Conservation (phyloP, 2,329 filamentous ascomycete genomes). For the Calonectria pauciramosa region DNA sequence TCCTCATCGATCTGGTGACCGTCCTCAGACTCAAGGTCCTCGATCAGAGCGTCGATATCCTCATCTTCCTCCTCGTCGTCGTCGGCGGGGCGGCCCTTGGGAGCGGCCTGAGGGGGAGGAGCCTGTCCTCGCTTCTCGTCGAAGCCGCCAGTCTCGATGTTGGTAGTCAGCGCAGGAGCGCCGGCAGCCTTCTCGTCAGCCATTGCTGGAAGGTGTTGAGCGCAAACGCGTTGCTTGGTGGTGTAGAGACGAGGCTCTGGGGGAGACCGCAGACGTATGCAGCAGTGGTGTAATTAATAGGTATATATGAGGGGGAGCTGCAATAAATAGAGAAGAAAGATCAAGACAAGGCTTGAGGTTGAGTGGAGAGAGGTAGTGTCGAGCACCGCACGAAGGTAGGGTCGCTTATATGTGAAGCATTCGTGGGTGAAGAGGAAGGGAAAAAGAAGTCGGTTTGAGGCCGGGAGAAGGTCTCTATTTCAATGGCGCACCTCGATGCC, state of each 20-base stretch:
- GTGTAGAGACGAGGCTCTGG: conserved; percentile 36
- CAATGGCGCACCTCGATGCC: conserved; percentile 47
- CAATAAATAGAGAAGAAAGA: conserved; percentile 41
- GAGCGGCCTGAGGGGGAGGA: conserved; percentile 49
- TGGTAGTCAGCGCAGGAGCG: conserved; percentile 72
- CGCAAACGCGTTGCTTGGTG: conserved; percentile 35
- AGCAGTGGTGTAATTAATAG: conserved; percentile 35
- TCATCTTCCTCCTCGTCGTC: conserved; percentile 81
- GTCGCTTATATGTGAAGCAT: conserved; percentile 61
- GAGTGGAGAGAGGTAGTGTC: conserved; percentile 50
- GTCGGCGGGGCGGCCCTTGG: conserved; percentile 59
- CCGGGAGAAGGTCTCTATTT: conserved; percentile 56
- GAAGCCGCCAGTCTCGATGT: conserved; percentile 75
- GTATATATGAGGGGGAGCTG: conserved; percentile 33
- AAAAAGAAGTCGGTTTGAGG: conserved; percentile 50
- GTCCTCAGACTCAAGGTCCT: conserved; percentile 87
- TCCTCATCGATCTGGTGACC: conserved; percentile 76
- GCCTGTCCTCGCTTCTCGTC: conserved; percentile 70
- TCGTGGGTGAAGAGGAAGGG: conserved; percentile 63
- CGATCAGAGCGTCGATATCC: conserved; percentile 88
- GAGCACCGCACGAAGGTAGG: conserved; percentile 65
- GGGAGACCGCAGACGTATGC: conserved; percentile 39
- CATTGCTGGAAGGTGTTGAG: conserved; percentile 55
- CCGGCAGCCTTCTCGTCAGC: conserved; percentile 66
- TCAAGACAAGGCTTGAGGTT: conserved; percentile 42